phyloP scores from a whole-genome alignment of 2,329 filamentous ascomycete genomes.

The Knufia petricola region DNA sequence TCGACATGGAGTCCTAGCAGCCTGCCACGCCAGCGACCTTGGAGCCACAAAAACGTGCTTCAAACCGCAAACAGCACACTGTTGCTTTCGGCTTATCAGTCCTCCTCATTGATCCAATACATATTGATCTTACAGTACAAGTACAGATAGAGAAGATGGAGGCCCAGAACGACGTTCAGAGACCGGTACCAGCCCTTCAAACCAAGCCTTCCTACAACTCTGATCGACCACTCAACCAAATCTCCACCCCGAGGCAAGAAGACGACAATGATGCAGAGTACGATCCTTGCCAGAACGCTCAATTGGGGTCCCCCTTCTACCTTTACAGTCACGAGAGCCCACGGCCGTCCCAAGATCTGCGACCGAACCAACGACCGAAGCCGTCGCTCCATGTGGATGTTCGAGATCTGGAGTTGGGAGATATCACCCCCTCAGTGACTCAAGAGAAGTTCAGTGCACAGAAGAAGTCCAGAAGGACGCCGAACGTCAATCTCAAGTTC shows the following conservation, averaged over 20 bases:
- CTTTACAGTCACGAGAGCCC: conserved; percentile 32
- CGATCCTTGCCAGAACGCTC: conserved; percentile 32
- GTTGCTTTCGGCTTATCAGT: too few species aligned
- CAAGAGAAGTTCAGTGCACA: conserved; percentile 20
- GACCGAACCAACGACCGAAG: conserved; percentile 19
- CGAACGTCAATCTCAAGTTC: conserved; percentile 12
- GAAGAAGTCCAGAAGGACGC: background rate
- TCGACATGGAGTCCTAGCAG: conserved; percentile 6
- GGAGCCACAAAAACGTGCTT: too few species aligned
- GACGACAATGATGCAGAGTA: conserved; percentile 35
- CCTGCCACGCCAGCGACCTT: conserved; percentile 1
- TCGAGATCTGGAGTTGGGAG: conserved; percentile 12
- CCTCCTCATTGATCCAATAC: background rate
- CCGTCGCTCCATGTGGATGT: conserved; percentile 8
- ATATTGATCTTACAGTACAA: too few species aligned
- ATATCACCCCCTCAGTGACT: conserved; percentile 15
- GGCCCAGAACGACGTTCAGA: background rate
- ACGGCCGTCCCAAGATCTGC: conserved; percentile 24
- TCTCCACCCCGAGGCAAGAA: background rate
- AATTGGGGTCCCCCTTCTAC: conserved; percentile 37
- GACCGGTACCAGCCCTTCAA: background rate
- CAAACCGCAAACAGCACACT: too few species aligned
- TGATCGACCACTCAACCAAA: background rate
- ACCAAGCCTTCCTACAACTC: background rate
- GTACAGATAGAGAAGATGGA: conserved; percentile 1